These are phyloP conservation scores for Liquidambar formosana DNA, from an alignment of 164 flowering plant species.

Conservation along the genomic window DNA sequence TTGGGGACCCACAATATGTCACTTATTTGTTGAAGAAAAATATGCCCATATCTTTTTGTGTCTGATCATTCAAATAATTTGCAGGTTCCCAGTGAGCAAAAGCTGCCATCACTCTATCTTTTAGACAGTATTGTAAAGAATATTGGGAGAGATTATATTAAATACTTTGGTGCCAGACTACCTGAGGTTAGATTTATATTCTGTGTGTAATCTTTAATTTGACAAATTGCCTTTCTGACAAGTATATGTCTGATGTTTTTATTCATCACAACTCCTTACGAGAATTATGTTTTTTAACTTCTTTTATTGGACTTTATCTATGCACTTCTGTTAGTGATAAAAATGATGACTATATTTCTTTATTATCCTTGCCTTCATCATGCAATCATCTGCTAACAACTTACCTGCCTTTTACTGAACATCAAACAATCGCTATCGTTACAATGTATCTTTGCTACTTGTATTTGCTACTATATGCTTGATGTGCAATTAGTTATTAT, in stretches of 20 bases:
- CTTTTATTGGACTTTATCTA: not conserved
- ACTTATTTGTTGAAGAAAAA: not conserved
- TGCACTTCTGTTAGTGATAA: not conserved
- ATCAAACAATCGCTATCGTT: not conserved
- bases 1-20: not conserved
- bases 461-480: slow-evolving; percentile 2
- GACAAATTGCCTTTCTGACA: not conserved
- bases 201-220: not conserved
- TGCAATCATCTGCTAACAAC: not conserved
- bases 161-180: slow-evolving; percentile 73
- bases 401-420: not conserved
- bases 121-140: slow-evolving; percentile 99
- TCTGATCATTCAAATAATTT: slow-evolving; percentile 32
- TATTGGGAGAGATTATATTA: slow-evolving; percentile 91
- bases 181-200: slow-evolving; percentile 77
- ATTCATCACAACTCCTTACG: not conserved
- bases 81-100: slow-evolving; percentile 95
- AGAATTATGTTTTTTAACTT: no score
- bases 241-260: not conserved
- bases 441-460: not conserved
- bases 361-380: not conserved
- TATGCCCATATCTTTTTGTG: slow-evolving; percentile 1
- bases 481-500: not conserved
- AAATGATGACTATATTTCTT: not conserved
- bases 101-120: slow-evolving; percentile 94